phyloP scores from a whole-genome alignment of 2,329 filamentous ascomycete genomes.

The Talaromyces islandicus region DNA sequence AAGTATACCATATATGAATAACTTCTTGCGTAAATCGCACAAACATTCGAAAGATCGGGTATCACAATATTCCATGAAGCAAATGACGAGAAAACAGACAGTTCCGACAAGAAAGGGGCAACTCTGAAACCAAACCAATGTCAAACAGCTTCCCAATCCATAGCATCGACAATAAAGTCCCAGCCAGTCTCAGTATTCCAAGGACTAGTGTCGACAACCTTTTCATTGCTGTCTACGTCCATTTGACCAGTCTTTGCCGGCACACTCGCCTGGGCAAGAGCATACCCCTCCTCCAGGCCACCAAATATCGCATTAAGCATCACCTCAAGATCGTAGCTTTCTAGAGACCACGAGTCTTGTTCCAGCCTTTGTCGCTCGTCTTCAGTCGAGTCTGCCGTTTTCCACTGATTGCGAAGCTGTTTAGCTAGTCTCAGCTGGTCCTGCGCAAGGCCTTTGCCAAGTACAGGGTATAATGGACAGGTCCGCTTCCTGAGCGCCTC shows the following conservation, averaged over 20 bases:
- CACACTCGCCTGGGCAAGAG: slow-evolving; percentile 45
- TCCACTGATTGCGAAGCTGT: slow-evolving; percentile 10
- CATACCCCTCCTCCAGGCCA: slow-evolving; percentile 55
- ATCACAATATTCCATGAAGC: not conserved
- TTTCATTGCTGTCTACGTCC: not conserved
- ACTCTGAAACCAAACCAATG: too few relatives aligned
- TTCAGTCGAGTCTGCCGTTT: slow-evolving; percentile 9
- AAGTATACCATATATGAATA: not conserved
- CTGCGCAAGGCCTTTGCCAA: slow-evolving; percentile 52
- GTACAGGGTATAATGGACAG: slow-evolving; percentile 51
- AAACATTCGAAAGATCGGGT: not conserved
- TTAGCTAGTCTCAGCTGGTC: slow-evolving; percentile 42
- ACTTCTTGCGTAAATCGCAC: not conserved
- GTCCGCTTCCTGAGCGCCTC: slow-evolving; percentile 51
- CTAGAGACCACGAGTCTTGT: slow-evolving; percentile 37
- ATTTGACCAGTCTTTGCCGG: slow-evolving; percentile 16
- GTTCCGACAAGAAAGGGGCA: not conserved
- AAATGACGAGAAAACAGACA: not conserved
- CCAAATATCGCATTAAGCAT: slow-evolving; percentile 54
- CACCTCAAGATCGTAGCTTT: slow-evolving; percentile 55
- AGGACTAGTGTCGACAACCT: not conserved
- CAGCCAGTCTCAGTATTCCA: slow-evolving; percentile 40
- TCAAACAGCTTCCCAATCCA: slow-evolving; percentile 50
- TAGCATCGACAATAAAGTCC: slow-evolving; percentile 55
- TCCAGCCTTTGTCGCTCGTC: slow-evolving; percentile 1